Percentiles rank a stretch among this genome's conserved stretches.
phyloP scores from a whole-genome alignment of 306 rosid genomes.

The Vigna mungo region DNA sequence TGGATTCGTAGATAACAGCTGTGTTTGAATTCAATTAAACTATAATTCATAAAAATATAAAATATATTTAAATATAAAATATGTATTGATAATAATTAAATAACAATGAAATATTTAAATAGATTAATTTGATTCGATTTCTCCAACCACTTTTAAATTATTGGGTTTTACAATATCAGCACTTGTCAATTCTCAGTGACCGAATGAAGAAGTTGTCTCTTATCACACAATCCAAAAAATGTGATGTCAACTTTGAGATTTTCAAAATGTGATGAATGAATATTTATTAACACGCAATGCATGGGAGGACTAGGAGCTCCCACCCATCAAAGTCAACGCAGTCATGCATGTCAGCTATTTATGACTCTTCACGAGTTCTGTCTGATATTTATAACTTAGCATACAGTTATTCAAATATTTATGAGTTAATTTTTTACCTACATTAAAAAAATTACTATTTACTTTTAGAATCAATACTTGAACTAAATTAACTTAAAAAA shows the following conservation, averaged over 20 bases:
- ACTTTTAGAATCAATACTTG: too few species aligned
- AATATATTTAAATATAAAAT: too few species aligned
- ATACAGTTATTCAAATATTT: too few species aligned
- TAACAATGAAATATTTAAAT: too few species aligned
- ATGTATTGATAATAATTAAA: too few species aligned
- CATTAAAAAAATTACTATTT: not conserved
- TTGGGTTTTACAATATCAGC: not conserved
- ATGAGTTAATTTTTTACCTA: not conserved
- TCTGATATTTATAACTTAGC: too few species aligned
- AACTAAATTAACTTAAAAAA: too few species aligned
- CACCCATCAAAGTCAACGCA: not conserved
- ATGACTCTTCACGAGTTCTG: not conserved
- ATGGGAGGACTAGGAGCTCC: not conserved
- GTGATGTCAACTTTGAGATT: not conserved
- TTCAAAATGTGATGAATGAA: not conserved
- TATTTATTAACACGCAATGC: not conserved
- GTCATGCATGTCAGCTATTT: not conserved
- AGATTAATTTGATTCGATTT: too few species aligned
- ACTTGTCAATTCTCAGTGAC: not conserved
- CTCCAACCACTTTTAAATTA: too few species aligned
- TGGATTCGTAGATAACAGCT: too few species aligned
- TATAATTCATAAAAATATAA: too few species aligned
- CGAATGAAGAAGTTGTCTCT: slow-evolving; percentile 19
- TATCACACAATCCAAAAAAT: slow-evolving; percentile 34
- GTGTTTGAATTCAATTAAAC: too few species aligned